Percentiles rank a stretch among this genome's conserved stretches.
These are phyloP conservation scores for Rubia tinctorum DNA, from an alignment of 305 asterid genomes.

Conservation along the genomic window DNA sequence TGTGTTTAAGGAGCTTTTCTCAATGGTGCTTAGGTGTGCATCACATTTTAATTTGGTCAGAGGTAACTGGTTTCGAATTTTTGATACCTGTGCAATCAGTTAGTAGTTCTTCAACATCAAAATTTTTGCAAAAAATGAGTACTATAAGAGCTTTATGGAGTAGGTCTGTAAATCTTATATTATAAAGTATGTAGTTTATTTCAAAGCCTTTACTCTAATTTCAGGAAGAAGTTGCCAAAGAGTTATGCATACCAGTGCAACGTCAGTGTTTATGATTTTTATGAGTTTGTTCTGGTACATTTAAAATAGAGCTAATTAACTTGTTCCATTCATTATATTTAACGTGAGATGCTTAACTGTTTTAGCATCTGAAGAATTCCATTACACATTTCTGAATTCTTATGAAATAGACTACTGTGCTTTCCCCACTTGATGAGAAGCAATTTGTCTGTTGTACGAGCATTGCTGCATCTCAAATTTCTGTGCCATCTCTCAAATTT, in stretches of 20 bases:
- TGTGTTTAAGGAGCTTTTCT: background rate
- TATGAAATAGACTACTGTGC: background rate
- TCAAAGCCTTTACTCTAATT: slow-evolving; percentile 9
- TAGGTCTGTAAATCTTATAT: background rate
- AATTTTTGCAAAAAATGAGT: background rate
- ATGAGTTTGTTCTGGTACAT: background rate
- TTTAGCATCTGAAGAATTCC: background rate
- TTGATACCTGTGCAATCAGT: background rate
- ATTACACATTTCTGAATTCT: background rate
- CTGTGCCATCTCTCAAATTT: background rate
- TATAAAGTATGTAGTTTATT: background rate
- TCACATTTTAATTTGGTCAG: background rate
- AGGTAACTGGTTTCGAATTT: background rate
- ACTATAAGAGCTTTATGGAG: too few relatives aligned
- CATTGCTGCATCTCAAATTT: background rate
- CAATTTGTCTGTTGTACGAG: background rate
- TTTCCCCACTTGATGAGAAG: background rate
- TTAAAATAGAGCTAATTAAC: background rate
- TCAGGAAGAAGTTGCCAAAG: slow-evolving; percentile 69
- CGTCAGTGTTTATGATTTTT: slow-evolving; percentile 48
- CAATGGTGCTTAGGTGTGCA: background rate
- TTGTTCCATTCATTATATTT: background rate
- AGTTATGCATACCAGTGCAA: slow-evolving; percentile 59
- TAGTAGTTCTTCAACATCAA: too few relatives aligned
- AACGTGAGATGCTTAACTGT: background rate